These are phyloP conservation scores for Elsinoe ampelina DNA, from an alignment of 2,329 filamentous ascomycete genomes.

Conservation along the genomic window DNA sequence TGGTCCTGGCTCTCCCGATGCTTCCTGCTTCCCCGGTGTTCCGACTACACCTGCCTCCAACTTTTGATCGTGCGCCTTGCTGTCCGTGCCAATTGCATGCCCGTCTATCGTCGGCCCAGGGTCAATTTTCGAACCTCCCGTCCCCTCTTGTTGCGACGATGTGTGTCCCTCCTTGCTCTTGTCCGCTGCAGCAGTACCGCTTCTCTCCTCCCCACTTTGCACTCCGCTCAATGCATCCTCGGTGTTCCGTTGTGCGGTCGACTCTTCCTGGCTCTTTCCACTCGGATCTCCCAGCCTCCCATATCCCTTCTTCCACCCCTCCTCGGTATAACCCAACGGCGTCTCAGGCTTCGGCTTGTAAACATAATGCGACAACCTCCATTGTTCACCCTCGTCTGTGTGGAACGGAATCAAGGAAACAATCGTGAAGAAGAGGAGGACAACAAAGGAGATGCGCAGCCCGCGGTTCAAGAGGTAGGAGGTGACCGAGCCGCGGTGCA, in stretches of 20 bases:
- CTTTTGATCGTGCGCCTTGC: neutral
- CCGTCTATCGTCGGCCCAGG: neutral
- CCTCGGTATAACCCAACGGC: neutral
- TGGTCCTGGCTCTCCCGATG: neutral
- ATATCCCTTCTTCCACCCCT: slow-evolving; percentile 3
- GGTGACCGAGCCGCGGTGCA: neutral
- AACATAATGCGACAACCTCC: slow-evolving; percentile 4
- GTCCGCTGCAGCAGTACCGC: neutral
- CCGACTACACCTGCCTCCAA: neutral
- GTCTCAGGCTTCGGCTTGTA: slow-evolving; percentile 2
- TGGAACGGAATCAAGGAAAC: slow-evolving; percentile 1
- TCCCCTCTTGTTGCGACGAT: neutral
- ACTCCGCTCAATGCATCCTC: neutral
- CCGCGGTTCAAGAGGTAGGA: neutral
- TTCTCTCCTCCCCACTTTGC: neutral
- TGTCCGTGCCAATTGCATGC: neutral
- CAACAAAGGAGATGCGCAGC: neutral
- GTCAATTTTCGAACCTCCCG: neutral
- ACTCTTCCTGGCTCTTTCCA: neutral
- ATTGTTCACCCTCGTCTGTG: neutral
- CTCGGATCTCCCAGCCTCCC: neutral
- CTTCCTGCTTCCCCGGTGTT: neutral
- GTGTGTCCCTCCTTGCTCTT: neutral
- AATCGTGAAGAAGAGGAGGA: neutral
- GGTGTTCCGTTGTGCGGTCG: neutral